These are phyloP conservation scores for Colletotrichum salicis DNA, from an alignment of 2,329 filamentous ascomycete species.

Conservation along the genomic window DNA sequence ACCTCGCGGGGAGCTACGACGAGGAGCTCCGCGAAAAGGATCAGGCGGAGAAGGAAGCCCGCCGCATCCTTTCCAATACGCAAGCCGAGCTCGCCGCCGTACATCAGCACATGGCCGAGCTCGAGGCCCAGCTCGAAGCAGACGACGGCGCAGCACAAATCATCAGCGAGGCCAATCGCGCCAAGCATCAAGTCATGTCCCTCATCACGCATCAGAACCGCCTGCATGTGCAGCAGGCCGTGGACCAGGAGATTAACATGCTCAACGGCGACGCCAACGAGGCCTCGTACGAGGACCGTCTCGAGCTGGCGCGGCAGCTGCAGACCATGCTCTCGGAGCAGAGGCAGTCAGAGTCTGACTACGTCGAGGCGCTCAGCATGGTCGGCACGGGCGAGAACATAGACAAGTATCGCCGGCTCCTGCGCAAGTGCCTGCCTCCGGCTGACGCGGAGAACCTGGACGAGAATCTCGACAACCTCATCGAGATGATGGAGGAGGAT, in stretches of 20 bases:
- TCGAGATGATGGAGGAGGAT: constrained; percentile 73
- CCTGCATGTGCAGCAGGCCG: constrained; percentile 62
- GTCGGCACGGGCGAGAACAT: constrained; percentile 79
- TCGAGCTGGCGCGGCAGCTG: constrained; percentile 68
- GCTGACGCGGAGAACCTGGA: constrained; percentile 76
- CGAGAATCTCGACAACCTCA: constrained; percentile 68
- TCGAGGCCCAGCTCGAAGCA: constrained; percentile 65
- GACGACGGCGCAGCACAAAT: constrained; percentile 64
- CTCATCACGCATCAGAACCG: constrained; percentile 64
- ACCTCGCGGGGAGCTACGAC: constrained; percentile 77
- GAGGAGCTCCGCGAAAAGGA: constrained; percentile 81
- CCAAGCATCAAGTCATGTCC: constrained; percentile 60
- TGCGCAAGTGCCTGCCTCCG: constrained; percentile 74
- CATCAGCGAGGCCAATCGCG: constrained; percentile 60
- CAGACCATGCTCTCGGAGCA: constrained; percentile 68
- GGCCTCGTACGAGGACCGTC: constrained; percentile 64
- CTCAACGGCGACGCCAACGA: constrained; percentile 57
- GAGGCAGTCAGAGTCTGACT: constrained; percentile 71
- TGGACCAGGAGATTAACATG: constrained; percentile 61
- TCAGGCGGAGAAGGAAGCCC: constrained; percentile 74
- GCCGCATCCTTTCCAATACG: constrained; percentile 72
- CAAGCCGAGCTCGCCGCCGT: constrained; percentile 73
- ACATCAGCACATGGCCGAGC: constrained; percentile 68
- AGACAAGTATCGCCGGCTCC: constrained; percentile 76
- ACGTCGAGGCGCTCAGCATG: constrained; percentile 74